These are phyloP conservation scores for Centella asiatica DNA, from an alignment of 129 eudicot genomes.

Conservation along the genomic window DNA sequence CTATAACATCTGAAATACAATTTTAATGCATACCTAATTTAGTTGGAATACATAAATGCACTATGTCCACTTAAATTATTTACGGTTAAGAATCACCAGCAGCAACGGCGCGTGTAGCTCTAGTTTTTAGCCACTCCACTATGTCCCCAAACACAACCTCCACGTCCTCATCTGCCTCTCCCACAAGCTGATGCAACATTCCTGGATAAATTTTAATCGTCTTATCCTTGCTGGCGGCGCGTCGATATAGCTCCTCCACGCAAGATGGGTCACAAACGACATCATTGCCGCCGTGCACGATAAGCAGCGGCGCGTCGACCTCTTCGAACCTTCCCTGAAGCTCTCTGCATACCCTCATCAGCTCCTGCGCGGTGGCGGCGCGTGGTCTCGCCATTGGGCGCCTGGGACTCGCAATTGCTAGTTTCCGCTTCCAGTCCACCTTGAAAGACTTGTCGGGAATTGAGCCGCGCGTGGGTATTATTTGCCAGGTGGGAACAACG, in stretches of 20 bases:
- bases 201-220: constrained; percentile 75
- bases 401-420: constrained; percentile 77
- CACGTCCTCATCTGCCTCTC: constrained; percentile 70
- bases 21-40: no score
- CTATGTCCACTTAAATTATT: no score
- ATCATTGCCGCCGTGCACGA: constrained; percentile 77
- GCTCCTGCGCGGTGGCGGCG: constrained; percentile 84
- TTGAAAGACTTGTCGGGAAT: constrained; percentile 66
- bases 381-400: constrained; percentile 56
- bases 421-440: constrained; percentile 77
- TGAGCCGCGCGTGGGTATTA: constrained; percentile 86
- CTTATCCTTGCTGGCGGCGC: constrained; percentile 79
- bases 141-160: constrained; percentile 80
- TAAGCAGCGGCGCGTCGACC: constrained; percentile 58
- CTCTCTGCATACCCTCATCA: constrained; percentile 69
- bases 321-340: constrained; percentile 54
- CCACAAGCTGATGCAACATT: constrained; percentile 90
- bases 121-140: constrained; percentile 61
- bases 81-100: neutral
- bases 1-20: no score
- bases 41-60: no score
- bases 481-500: constrained; percentile 79
- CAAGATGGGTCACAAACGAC: constrained; percentile 80
- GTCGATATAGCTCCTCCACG: constrained; percentile 63
- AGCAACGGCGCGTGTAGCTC: constrained; percentile 29